phyloP scores from a whole-genome alignment of 331 rosid species.

The Quercus lobata region DNA sequence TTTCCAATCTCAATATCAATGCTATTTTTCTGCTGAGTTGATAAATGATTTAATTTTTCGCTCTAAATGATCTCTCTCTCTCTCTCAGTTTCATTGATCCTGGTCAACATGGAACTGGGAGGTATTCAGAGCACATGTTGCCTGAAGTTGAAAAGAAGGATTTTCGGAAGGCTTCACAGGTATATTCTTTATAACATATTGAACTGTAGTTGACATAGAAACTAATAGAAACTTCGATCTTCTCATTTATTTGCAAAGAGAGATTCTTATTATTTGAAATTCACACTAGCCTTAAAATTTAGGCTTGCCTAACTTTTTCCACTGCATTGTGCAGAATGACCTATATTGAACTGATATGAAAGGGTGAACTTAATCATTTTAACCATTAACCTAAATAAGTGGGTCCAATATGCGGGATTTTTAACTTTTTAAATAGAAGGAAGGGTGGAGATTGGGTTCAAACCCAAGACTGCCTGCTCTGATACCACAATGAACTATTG shows the following conservation, averaged over 20 bases:
- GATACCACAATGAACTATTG: too few species aligned
- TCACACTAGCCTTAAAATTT: background rate
- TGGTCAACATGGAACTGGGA: slow-evolving; percentile 88
- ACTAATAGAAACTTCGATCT: background rate
- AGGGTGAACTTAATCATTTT: too few species aligned
- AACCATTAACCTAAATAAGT: too few species aligned
- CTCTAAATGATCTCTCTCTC: background rate
- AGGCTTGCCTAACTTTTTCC: slow-evolving; percentile 1
- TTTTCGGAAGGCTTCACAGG: slow-evolving; percentile 97
- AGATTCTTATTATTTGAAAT: background rate
- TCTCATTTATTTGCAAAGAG: slow-evolving; percentile 8
- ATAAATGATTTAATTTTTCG: slow-evolving; percentile 7
- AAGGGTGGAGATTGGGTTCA: too few species aligned
- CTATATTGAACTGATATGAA: background rate
- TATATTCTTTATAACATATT: slow-evolving; percentile 6
- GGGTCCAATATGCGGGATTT: too few species aligned
- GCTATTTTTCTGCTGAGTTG: slow-evolving; percentile 12
- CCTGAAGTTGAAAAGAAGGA: slow-evolving; percentile 76
- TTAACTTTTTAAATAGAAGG: too few species aligned
- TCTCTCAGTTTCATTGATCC: slow-evolving; percentile 56
- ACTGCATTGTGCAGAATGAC: background rate
- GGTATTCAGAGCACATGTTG: slow-evolving; percentile 78
- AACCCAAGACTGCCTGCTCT: too few species aligned
- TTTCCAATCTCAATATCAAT: background rate
- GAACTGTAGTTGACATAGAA: too few species aligned